phyloP scores from a whole-genome alignment of 1,284 basidiomycete genomes.

The Malassezia brasiliensis region DNA sequence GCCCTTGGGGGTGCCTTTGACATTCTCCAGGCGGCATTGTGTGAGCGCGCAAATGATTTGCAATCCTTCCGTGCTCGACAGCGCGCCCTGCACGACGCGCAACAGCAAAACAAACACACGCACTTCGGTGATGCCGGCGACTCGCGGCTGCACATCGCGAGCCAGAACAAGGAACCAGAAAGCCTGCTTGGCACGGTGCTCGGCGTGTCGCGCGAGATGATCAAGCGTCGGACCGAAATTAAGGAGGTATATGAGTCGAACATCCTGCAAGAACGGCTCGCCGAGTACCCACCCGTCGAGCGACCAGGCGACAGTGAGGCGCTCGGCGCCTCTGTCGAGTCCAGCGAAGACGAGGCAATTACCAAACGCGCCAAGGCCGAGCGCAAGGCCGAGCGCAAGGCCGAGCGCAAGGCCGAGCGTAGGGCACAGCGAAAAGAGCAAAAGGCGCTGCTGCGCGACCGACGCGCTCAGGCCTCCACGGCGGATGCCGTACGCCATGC shows the following conservation, averaged over 20 bases:
- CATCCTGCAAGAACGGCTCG: constrained; percentile 58
- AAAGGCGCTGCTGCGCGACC: not conserved
- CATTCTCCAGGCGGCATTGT: constrained; percentile 59
- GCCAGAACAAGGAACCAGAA: constrained; percentile 51
- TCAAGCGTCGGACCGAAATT: constrained; percentile 54
- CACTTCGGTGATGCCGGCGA: constrained; percentile 13
- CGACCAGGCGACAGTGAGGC: not conserved
- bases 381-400: not conserved
- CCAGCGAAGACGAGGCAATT: constrained; percentile 41
- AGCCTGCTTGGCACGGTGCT: constrained; percentile 71
- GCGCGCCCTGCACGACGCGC: constrained; percentile 13
- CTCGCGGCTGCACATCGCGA: constrained; percentile 8
- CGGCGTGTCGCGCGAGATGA: constrained; percentile 70
- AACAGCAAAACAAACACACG: constrained; percentile 7
- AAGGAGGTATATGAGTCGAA: constrained; percentile 61
- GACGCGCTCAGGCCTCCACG: not conserved
- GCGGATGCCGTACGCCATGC: not conserved
- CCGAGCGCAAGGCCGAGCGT: not conserved
- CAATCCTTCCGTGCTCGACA: constrained; percentile 13
- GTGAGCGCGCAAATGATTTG: constrained; percentile 32
- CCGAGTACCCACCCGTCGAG: not conserved
- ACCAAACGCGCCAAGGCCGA: not conserved
- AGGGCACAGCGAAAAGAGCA: too few species aligned
- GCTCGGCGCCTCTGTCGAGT: not conserved
- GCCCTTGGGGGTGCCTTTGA: constrained; percentile 77